Percentiles rank a stretch among this genome's conserved stretches.
Evolutionary conservation across 2,329 filamentous ascomycete genomes (phyloP).

Genomic region (Ophiobolus disseminans): DNA sequence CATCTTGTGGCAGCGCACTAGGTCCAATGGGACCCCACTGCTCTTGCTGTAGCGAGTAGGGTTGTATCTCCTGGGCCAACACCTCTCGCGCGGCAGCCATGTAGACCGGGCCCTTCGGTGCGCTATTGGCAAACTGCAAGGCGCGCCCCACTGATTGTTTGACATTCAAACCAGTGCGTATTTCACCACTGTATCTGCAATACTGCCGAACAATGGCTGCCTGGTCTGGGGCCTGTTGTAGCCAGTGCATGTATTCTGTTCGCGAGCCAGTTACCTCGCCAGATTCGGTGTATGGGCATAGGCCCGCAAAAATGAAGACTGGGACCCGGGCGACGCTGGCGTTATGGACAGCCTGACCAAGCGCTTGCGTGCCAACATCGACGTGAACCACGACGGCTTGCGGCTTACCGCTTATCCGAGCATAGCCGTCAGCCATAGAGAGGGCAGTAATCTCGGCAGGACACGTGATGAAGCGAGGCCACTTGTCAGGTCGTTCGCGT

Average conservation of each 20-base stretch:
- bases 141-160: constrained; percentile 34
- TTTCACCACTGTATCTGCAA: constrained; percentile 40
- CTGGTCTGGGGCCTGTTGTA: constrained; percentile 54
- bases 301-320: constrained; percentile 54
- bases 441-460: constrained; percentile 26
- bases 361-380: constrained; percentile 72
- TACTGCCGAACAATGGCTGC: constrained; percentile 48
- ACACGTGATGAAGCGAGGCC: constrained; percentile 23
- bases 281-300: constrained; percentile 54
- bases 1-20: constrained; percentile 21
- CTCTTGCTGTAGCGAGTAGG: constrained; percentile 22
- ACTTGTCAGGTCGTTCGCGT: constrained; percentile 17
- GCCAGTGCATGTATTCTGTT: constrained; percentile 52
- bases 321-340: constrained; percentile 26
- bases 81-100: constrained; percentile 22
- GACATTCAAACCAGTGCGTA: constrained; percentile 35
- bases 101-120: constrained; percentile 32
- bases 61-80: constrained; percentile 21
- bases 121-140: constrained; percentile 34
- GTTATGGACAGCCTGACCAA: constrained; percentile 74
- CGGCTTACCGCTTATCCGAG: constrained; percentile 66
- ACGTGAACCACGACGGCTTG: constrained; percentile 79
- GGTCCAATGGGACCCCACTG: constrained; percentile 22
- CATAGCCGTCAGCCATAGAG: constrained; percentile 24
- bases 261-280: constrained; percentile 51